These are phyloP conservation scores for Solanum dulcamara DNA, from an alignment of 257 asterid genomes.

Conservation along the genomic window DNA sequence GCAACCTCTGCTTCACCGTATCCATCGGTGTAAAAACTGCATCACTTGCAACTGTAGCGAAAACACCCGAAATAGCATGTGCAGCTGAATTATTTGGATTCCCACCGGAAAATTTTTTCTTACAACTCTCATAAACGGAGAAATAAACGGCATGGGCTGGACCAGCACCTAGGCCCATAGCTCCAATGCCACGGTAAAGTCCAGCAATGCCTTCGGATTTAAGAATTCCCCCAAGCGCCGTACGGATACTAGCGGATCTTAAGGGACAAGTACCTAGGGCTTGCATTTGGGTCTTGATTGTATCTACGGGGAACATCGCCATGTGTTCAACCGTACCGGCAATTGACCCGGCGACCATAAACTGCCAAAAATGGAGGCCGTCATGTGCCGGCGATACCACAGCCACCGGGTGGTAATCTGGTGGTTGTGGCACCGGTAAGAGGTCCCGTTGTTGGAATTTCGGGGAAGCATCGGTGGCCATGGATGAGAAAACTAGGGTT, in stretches of 20 bases:
- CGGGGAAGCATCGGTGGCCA: conserved; percentile 72
- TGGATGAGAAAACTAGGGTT: conserved; percentile 5
- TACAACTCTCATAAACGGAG: conserved; percentile 70
- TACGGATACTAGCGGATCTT: conserved; percentile 45
- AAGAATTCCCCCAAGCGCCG: conserved; percentile 54
- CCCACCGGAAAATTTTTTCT: conserved; percentile 60
- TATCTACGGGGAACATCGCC: conserved; percentile 98
- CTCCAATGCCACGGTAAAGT: conserved; percentile 85
- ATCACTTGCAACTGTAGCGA: conserved; percentile 84
- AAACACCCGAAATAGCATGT: conserved; percentile 75
- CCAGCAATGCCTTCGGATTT: conserved; percentile 64
- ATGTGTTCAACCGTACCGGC: conserved; percentile 95
- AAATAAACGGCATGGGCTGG: conserved; percentile 97
- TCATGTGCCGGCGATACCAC: conserved; percentile 46
- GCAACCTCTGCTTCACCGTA: conserved; percentile 97
- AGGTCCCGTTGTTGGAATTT: conserved; percentile 62
- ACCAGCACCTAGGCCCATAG: conserved; percentile 97
- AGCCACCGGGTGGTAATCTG: conserved; percentile 34
- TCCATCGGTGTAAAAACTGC: conserved; percentile 96
- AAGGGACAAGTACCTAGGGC: conserved; percentile 83
- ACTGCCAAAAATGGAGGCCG: conserved; percentile 81
- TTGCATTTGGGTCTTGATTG: conserved; percentile 89
- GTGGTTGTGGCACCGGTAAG: conserved; percentile 36
- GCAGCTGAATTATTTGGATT: conserved; percentile 52
- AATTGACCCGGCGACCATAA: conserved; percentile 85